Percentiles rank a stretch among this genome's conserved stretches.
These are phyloP conservation scores for Serendipita sp. DNA, from an alignment of 768 basidiomycete species.

Conservation along the genomic window DNA sequence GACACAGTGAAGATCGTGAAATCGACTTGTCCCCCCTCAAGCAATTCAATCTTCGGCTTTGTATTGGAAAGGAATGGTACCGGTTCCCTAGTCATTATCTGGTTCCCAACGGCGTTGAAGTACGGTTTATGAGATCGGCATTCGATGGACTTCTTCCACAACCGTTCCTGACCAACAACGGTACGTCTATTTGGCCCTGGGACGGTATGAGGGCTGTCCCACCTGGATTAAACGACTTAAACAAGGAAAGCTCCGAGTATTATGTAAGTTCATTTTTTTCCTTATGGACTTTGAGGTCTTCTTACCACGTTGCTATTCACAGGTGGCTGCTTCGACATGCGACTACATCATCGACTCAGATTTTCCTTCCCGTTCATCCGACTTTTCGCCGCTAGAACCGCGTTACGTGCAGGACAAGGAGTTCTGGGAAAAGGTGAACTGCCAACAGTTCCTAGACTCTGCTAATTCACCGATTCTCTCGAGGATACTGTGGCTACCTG, in stretches of 20 bases:
- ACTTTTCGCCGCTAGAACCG: constrained; percentile 45
- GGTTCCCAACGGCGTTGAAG: constrained; percentile 62
- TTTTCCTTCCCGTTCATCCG: constrained; percentile 34
- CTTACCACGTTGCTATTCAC: background rate
- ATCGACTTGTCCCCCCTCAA: constrained; percentile 55
- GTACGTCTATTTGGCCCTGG: constrained; percentile 34
- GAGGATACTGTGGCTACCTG: constrained; percentile 69
- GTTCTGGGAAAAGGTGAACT: constrained; percentile 71
- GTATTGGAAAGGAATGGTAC: constrained; percentile 92
- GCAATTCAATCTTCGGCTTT: constrained; percentile 58
- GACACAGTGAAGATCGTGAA: constrained; percentile 24
- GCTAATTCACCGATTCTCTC: constrained; percentile 54
- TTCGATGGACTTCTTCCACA: constrained; percentile 81
- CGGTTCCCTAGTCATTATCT: constrained; percentile 85
- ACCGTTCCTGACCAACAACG: constrained; percentile 44
- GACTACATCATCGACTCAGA: constrained; percentile 86
- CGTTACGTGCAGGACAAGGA: constrained; percentile 51
- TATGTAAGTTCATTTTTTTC: constrained; percentile 41
- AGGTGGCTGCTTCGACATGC: constrained; percentile 61
- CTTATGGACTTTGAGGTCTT: background rate
- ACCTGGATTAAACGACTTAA: constrained; percentile 68
- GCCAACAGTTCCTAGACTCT: constrained; percentile 72
- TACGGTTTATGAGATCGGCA: constrained; percentile 84
- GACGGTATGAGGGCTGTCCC: constrained; percentile 48
- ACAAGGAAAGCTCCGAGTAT: constrained; percentile 57